Conservation (phyloP, 2,329 filamentous ascomycete genomes). For the Phialophora macrospora region DNA sequence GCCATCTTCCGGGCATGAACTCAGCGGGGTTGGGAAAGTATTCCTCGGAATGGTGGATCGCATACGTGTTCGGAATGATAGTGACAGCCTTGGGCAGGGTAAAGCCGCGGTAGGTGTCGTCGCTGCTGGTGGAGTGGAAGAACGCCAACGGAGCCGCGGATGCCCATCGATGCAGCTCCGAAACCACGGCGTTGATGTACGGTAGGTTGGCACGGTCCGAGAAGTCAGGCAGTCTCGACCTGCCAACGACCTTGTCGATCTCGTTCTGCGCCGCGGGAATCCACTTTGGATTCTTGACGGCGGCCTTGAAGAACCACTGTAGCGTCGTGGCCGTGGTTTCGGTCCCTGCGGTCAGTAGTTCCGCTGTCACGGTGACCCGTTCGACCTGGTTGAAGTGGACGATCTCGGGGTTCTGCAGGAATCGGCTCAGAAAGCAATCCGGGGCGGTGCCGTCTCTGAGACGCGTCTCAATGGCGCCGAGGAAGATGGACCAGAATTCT, state of each 20-base stretch:
- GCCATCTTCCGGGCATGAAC: constrained; percentile 53
- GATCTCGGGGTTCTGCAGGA: constrained; percentile 5
- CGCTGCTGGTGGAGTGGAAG: constrained; percentile 46
- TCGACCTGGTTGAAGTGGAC: constrained; percentile 11
- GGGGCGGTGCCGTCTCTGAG: constrained; percentile 14
- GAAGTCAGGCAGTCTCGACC: constrained; percentile 45
- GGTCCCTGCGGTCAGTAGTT: constrained; percentile 15
- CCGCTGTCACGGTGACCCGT: constrained; percentile 9
- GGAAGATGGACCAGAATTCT: constrained; percentile 13
- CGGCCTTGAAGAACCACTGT: constrained; percentile 20
- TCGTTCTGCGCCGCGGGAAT: constrained; percentile 52
- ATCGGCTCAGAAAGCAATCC: constrained; percentile 19
- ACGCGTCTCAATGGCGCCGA: constrained; percentile 12
- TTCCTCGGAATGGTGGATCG: constrained; percentile 43
- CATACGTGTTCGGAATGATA: constrained; percentile 31
- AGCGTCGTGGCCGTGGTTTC: constrained; percentile 18
- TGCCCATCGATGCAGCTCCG: constrained; percentile 46
- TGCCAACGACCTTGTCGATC: constrained; percentile 50
- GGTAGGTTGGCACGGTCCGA: constrained; percentile 46
- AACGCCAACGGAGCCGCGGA: constrained; percentile 44
- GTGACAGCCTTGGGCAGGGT: constrained; percentile 55
- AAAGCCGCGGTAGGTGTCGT: constrained; percentile 54
- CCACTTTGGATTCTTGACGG: constrained; percentile 50
- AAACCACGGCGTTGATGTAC: constrained; percentile 46
- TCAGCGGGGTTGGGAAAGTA: constrained; percentile 46